These are phyloP conservation scores for Cladosporium sp. DNA, from an alignment of 2,329 filamentous ascomycete genomes.

Conservation along the genomic window DNA sequence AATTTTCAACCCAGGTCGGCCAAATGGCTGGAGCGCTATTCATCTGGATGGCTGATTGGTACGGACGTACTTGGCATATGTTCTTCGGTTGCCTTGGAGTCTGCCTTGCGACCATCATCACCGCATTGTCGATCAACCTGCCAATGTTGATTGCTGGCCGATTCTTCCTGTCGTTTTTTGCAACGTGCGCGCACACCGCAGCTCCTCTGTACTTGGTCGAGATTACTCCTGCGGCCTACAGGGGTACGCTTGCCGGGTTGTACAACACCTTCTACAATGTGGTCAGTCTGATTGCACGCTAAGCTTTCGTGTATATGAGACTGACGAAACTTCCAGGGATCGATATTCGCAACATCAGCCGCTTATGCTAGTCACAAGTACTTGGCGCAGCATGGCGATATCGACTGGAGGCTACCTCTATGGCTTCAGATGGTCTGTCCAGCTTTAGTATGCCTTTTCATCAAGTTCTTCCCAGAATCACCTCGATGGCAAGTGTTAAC, in stretches of 20 bases:
- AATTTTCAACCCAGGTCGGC: slow-evolving; percentile 26
- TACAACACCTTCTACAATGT: slow-evolving; percentile 34
- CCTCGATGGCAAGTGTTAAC: background rate
- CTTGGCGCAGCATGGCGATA: background rate
- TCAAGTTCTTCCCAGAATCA: background rate
- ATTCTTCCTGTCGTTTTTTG: slow-evolving; percentile 20
- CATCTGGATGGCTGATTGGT: slow-evolving; percentile 48
- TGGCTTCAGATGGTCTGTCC: background rate
- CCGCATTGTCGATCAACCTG: slow-evolving; percentile 28
- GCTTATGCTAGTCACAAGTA: background rate
- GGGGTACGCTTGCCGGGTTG: slow-evolving; percentile 33
- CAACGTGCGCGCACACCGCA: background rate
- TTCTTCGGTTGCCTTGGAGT: slow-evolving; percentile 40
- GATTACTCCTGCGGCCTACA: slow-evolving; percentile 15
- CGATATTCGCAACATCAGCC: background rate
- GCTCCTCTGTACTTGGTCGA: background rate
- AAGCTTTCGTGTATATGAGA: background rate
- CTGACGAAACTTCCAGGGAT: background rate
- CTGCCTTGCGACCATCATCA: slow-evolving; percentile 29
- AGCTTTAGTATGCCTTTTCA: background rate
- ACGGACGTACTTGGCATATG: slow-evolving; percentile 46
- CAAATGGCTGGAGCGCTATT: slow-evolving; percentile 48
- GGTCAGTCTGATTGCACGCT: background rate
- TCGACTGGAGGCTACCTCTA: background rate
- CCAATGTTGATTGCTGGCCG: slow-evolving; percentile 32